A percentile compares a stretch with the other conserved stretches of the same genome.
Evolutionary conservation across 352 stramenopile genomes (phyloP).

Genomic region (Thraustochytrium striatum): DNA sequence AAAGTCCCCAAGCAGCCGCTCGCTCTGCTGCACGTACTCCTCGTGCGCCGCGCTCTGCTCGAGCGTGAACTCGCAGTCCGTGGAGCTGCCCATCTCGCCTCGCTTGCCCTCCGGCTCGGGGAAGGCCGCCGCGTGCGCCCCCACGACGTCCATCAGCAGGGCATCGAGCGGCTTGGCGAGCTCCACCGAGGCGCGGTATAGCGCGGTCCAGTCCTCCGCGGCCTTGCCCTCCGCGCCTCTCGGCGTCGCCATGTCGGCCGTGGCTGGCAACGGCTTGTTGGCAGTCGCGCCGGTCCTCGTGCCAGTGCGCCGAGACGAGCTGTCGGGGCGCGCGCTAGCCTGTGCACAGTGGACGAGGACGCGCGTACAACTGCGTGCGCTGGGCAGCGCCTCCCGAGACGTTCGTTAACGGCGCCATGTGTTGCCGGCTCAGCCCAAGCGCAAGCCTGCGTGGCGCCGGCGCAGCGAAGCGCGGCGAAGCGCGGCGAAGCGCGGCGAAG

Average conservation of each 20-base stretch:
- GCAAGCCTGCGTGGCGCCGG: too few relatives aligned
- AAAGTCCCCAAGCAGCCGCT: conserved; percentile 10
- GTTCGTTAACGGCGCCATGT: too few relatives aligned
- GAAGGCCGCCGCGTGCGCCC: background rate
- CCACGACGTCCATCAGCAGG: background rate
- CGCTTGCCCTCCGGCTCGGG: background rate
- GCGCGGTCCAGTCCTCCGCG: background rate
- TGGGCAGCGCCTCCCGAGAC: too few relatives aligned
- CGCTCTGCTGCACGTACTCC: background rate
- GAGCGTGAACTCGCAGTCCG: background rate
- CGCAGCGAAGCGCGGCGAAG: too few relatives aligned
- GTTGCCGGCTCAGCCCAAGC: too few relatives aligned
- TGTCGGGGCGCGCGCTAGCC: too few relatives aligned
- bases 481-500: too few relatives aligned
- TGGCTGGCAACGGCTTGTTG: background rate
- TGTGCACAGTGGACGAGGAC: background rate
- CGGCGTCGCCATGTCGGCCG: too few relatives aligned
- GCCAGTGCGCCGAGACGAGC: background rate
- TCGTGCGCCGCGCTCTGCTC: conserved; percentile 26
- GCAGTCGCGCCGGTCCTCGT: too few relatives aligned
- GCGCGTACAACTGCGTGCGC: background rate
- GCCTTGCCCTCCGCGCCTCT: background rate
- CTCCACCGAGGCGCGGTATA: conserved; percentile 18
- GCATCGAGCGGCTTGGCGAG: background rate
- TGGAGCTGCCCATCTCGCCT: background rate